A percentile compares a stretch with the other conserved stretches of the same genome.
These are phyloP conservation scores for Auricularia auricula-judae DNA, from an alignment of 768 basidiomycete species.

Conservation along the genomic window DNA sequence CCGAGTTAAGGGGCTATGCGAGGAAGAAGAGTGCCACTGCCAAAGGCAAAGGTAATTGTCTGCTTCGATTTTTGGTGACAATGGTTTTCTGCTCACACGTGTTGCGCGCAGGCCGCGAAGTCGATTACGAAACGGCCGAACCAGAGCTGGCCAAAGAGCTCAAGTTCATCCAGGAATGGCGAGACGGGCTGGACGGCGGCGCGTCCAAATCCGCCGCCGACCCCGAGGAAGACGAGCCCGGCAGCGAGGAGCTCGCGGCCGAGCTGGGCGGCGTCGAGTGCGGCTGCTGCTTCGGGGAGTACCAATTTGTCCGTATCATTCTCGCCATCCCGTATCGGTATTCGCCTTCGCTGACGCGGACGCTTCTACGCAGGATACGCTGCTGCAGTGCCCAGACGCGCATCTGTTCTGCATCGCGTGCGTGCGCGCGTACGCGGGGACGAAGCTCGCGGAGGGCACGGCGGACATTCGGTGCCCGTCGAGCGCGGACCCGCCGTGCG, in stretches of 20 bases:
- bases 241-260: constrained; percentile 21
- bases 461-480: constrained; percentile 48
- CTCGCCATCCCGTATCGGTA: not conserved
- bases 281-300: constrained; percentile 73
- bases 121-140: not conserved
- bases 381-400: constrained; percentile 82
- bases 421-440: constrained; percentile 56
- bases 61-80: not conserved
- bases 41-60: constrained; percentile 5
- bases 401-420: constrained; percentile 80
- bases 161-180: not conserved
- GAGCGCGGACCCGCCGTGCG: constrained; percentile 23
- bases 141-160: not conserved
- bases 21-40: constrained; percentile 7
- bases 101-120: not conserved
- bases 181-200: constrained; percentile 14
- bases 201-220: constrained; percentile 31
- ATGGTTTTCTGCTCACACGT: not conserved
- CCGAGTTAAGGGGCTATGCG: constrained; percentile 10
- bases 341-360: not conserved
- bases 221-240: constrained; percentile 26
- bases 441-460: constrained; percentile 32
- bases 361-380: constrained; percentile 42
- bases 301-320: constrained; percentile 46
- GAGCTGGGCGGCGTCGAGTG: constrained; percentile 65